Evolutionary conservation across 1,139 yeast species (phyloP).

Genomic region (Torulaspora pretoriensis): DNA sequence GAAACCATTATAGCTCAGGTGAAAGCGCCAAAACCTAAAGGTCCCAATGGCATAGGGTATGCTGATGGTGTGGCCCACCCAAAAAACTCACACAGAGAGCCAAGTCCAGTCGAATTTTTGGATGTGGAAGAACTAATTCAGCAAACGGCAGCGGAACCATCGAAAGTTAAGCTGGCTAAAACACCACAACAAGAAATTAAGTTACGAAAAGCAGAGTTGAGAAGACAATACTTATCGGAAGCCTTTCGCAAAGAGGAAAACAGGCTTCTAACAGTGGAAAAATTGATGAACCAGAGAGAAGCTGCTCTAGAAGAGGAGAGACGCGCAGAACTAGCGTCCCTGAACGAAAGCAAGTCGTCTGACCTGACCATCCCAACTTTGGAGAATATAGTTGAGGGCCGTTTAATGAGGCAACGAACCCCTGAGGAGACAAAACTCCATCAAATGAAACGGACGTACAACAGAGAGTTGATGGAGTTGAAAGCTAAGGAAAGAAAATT

Average conservation of each 20-base stretch:
- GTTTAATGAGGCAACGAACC: conserved; percentile 69
- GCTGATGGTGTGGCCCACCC: conserved; percentile 76
- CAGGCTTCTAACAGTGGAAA: conserved; percentile 44
- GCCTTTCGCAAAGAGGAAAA: conserved; percentile 61
- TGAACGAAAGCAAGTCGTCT: conserved; percentile 27
- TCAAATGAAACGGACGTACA: conserved; percentile 49
- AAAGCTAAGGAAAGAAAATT: conserved; percentile 48
- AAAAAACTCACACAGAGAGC: conserved; percentile 53
- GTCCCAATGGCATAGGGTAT: conserved; percentile 49
- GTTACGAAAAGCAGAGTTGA: conserved; percentile 57
- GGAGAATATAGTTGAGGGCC: conserved; percentile 61
- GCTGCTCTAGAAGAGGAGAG: conserved; percentile 36
- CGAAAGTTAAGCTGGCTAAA: conserved; percentile 36
- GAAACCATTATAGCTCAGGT: conserved; percentile 46
- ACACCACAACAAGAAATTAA: conserved; percentile 52
- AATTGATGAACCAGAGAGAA: conserved; percentile 35
- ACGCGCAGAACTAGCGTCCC: conserved; percentile 33
- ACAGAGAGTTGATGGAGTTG: conserved; percentile 46
- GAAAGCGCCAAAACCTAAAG: conserved; percentile 44
- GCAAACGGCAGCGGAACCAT: conserved; percentile 45
- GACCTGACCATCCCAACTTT: conserved; percentile 74
- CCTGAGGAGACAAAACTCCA: conserved; percentile 55
- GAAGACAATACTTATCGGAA: conserved; percentile 67
- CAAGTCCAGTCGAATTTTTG: conserved; percentile 50
- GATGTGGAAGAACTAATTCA: conserved; percentile 57